Percentiles rank a stretch among this genome's conserved stretches.
Conservation (phyloP, 768 basidiomycete species). For the Candolleomyces eurysporus region DNA sequence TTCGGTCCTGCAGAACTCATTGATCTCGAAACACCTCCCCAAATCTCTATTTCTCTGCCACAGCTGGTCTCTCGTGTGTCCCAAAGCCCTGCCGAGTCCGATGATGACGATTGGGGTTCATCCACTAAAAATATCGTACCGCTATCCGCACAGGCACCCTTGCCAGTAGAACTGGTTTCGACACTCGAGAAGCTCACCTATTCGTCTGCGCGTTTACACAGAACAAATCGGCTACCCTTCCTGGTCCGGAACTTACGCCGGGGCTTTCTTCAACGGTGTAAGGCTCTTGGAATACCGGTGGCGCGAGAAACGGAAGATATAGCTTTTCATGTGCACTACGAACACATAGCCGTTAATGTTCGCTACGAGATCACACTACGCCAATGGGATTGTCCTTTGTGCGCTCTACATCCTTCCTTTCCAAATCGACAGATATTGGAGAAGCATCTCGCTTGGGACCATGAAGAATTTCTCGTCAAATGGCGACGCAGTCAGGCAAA, state of each 20-base stretch:
- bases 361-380: not conserved
- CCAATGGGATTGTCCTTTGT: conserved; percentile 11
- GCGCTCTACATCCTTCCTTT: conserved; percentile 13
- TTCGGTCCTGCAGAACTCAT: conserved; percentile 12
- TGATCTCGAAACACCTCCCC: conserved; percentile 13
- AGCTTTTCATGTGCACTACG: conserved; percentile 4
- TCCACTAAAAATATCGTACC: not conserved
- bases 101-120: not conserved
- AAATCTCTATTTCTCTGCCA: conserved; percentile 16
- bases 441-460: conserved; percentile 14
- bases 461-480: conserved; percentile 10
- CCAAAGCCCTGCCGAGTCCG: not conserved
- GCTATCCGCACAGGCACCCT: not conserved
- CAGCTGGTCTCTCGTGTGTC: conserved; percentile 7
- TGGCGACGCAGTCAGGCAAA: not conserved
- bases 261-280: conserved; percentile 14
- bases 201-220: conserved; percentile 6
- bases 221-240: conserved; percentile 13
- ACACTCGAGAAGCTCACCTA: conserved; percentile 7
- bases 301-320: not conserved
- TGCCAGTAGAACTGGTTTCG: not conserved
- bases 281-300: conserved; percentile 8
- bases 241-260: conserved; percentile 9
- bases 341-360: not conserved
- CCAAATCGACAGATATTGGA: conserved; percentile 9